Percentiles rank a stretch among this genome's conserved stretches.
Conservation (phyloP, 2,329 filamentous ascomycete genomes). For the Coniochaeta sp. region DNA sequence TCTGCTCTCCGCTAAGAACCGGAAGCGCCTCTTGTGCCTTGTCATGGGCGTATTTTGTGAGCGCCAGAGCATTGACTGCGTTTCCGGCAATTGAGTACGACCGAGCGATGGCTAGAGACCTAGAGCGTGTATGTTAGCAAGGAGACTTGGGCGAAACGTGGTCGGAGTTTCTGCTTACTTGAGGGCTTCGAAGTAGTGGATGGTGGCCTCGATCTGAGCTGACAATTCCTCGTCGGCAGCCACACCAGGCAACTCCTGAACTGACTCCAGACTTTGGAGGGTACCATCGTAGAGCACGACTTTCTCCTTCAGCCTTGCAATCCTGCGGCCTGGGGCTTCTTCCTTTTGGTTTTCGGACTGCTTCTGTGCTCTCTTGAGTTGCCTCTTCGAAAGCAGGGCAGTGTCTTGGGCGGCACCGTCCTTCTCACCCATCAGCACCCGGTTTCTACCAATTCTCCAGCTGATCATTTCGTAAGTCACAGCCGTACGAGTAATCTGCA, state of each 20-base stretch:
- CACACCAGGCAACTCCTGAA: conserved; percentile 84
- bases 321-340: conserved; percentile 64
- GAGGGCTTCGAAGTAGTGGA: conserved; percentile 78
- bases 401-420: conserved; percentile 63
- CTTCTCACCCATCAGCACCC: conserved; percentile 73
- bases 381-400: conserved; percentile 33
- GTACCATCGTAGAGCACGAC: conserved; percentile 87
- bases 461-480: conserved; percentile 92
- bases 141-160: neutral
- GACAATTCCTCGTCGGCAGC: conserved; percentile 74
- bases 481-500: conserved; percentile 87
- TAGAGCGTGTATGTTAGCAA: conserved; percentile 7
- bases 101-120: conserved; percentile 75
- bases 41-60: conserved; percentile 65
- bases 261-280: conserved; percentile 81
- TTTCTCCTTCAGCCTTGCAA: conserved; percentile 76
- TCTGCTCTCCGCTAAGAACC: conserved; percentile 31
- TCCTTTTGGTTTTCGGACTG: conserved; percentile 35
- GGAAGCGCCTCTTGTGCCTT: conserved; percentile 47
- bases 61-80: conserved; percentile 72
- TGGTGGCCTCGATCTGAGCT: conserved; percentile 68
- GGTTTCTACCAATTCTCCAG: conserved; percentile 90
- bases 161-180: conserved; percentile 48
- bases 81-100: conserved; percentile 72
- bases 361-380: conserved; percentile 31